Conservation (phyloP, 2,329 filamentous ascomycete genomes). For the Spiromastix sp. region DNA sequence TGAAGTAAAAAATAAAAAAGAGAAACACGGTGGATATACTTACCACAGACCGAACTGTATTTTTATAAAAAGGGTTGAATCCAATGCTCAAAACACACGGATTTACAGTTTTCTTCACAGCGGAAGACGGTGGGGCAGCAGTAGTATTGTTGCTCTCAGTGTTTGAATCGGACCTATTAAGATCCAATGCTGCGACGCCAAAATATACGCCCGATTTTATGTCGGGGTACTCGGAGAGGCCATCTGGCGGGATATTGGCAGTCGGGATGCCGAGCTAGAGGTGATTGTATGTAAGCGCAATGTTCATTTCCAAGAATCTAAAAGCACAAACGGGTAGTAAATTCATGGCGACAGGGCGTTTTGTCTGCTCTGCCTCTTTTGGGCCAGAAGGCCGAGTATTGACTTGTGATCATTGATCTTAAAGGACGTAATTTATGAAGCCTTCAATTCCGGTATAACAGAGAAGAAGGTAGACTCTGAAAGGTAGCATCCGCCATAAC, state of each 20-base stretch:
- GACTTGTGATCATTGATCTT: too few relatives aligned
- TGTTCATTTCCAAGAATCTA: background rate
- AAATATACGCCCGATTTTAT: constrained; percentile 82
- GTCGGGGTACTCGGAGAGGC: constrained; percentile 51
- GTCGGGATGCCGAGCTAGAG: constrained; percentile 84
- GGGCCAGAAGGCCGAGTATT: too few relatives aligned
- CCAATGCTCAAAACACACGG: constrained; percentile 92
- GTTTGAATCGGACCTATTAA: constrained; percentile 20
- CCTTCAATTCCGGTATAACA: too few relatives aligned
- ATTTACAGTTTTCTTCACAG: constrained; percentile 40
- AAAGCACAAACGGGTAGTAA: background rate
- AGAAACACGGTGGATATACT: constrained; percentile 16
- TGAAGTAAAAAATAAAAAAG: background rate
- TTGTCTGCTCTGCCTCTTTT: too few relatives aligned
- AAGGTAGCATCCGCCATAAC: too few relatives aligned
- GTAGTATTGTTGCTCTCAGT: background rate
- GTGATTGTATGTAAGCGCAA: constrained; percentile 1
- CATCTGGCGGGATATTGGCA: constrained; percentile 66
- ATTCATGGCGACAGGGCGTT: too few relatives aligned
- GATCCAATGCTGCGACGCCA: constrained; percentile 70
- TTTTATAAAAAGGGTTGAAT: constrained; percentile 97
- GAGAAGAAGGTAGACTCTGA: too few relatives aligned
- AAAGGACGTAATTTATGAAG: too few relatives aligned
- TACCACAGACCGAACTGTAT: constrained; percentile 67
- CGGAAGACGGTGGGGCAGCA: background rate